These are phyloP conservation scores for Angomonas ambiguus DNA, from an alignment of 208 protist species.

Conservation along the genomic window DNA sequence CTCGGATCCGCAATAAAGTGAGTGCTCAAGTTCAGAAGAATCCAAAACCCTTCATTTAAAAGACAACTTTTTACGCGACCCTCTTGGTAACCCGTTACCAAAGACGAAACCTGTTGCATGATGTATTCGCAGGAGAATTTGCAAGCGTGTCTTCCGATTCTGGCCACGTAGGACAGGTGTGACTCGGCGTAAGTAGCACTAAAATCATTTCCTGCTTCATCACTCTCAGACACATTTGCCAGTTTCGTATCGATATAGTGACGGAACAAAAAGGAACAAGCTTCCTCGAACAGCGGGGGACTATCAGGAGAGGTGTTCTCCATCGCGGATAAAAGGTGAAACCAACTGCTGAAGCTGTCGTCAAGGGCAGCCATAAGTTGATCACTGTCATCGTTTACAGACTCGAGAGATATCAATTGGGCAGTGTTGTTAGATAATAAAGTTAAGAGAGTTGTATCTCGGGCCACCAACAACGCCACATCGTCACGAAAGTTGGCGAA, in stretches of 20 bases:
- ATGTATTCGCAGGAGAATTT: constrained; percentile 20
- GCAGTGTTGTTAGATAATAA: not conserved
- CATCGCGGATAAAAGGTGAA: constrained; percentile 1
- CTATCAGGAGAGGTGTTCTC: not conserved
- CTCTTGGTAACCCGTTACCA: not conserved
- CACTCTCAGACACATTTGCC: constrained; percentile 17
- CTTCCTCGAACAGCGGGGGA: constrained; percentile 16
- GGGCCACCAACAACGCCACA: too few relatives aligned
- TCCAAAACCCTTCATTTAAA: constrained; percentile 52
- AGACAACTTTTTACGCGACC: not conserved
- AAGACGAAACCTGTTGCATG: not conserved
- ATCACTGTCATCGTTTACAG: constrained; percentile 35
- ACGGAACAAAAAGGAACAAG: constrained; percentile 28
- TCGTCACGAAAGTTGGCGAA: too few relatives aligned
- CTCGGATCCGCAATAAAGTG: constrained; percentile 63
- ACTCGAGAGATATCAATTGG: constrained; percentile 17
- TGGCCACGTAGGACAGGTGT: constrained; percentile 59
- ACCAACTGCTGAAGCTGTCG: constrained; percentile 56
- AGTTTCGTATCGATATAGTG: constrained; percentile 24
- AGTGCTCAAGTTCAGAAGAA: constrained; percentile 42
- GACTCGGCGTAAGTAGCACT: constrained; percentile 59
- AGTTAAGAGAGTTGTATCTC: not conserved
- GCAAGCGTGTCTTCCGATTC: constrained; percentile 48
- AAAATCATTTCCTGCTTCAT: constrained; percentile 52
- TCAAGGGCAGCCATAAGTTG: constrained; percentile 67